Percentiles rank a stretch among this genome's conserved stretches.
Evolutionary conservation across 148 eudicot species (phyloP).

Genomic region (Vaccinium macrocarpon): DNA sequence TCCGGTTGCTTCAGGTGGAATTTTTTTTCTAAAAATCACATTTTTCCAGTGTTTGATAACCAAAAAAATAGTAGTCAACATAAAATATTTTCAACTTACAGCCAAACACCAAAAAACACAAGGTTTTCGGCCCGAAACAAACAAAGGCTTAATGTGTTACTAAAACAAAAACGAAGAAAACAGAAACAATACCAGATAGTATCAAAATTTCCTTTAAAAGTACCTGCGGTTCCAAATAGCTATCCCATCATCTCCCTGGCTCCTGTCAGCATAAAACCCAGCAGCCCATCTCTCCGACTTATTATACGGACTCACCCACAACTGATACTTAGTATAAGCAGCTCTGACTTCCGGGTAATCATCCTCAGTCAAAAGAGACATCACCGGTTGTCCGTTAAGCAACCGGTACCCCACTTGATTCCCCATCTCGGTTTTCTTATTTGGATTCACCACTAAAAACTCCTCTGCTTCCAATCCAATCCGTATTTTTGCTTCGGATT

Average conservation of each 20-base stretch:
- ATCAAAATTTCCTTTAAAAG: background rate
- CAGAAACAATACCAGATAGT: background rate
- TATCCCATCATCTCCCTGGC: conserved; percentile 79
- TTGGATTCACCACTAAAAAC: conserved; percentile 45
- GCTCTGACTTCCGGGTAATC: conserved; percentile 74
- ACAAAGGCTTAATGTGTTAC: background rate
- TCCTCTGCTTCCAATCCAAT: conserved; percentile 48
- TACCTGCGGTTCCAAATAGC: conserved; percentile 73
- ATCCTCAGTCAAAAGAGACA: conserved; percentile 46
- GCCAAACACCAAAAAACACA: too few species aligned
- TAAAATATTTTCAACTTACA: too few species aligned
- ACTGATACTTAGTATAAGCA: conserved; percentile 67
- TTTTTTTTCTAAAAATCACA: too few species aligned
- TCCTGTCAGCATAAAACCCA: conserved; percentile 79
- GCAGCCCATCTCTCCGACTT: conserved; percentile 81
- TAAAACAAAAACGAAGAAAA: background rate
- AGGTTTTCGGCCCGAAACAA: too few species aligned
- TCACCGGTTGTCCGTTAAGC: conserved; percentile 51
- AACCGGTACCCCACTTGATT: conserved; percentile 65
- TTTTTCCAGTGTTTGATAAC: too few species aligned
- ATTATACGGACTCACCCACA: conserved; percentile 70
- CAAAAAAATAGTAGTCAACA: too few species aligned
- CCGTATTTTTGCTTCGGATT: conserved; percentile 43
- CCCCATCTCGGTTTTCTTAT: conserved; percentile 61
- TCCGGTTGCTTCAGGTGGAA: too few species aligned